These are phyloP conservation scores for Podospora didyma DNA, from an alignment of 495 filamentous ascomycete species.

Conservation along the genomic window DNA sequence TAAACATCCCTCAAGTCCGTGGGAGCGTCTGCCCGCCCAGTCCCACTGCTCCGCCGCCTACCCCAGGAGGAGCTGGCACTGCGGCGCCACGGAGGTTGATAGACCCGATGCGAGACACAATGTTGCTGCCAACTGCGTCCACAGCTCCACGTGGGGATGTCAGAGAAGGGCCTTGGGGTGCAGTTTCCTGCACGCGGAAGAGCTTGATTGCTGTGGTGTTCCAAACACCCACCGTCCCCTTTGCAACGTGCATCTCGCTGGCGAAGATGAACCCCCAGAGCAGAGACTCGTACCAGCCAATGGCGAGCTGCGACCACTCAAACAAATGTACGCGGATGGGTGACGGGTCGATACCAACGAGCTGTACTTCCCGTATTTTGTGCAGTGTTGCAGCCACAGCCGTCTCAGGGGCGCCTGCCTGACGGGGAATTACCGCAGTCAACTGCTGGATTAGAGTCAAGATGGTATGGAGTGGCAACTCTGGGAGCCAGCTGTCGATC, in stretches of 20 bases:
- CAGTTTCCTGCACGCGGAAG: conserved; percentile 85
- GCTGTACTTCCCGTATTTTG: conserved; percentile 37
- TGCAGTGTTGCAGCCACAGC: conserved; percentile 32
- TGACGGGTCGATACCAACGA: conserved; percentile 67
- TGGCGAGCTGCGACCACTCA: conserved; percentile 86
- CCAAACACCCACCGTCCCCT: conserved; percentile 92
- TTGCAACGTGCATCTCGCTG: conserved; percentile 80
- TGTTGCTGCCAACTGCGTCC: conserved; percentile 88
- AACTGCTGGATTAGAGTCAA: conserved; percentile 72
- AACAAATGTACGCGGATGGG: conserved; percentile 81
- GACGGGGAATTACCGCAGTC: conserved; percentile 42
- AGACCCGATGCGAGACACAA: conserved; percentile 82
- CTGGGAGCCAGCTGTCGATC: conserved; percentile 93
- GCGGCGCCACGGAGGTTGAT: conserved; percentile 53
- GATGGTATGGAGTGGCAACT: conserved; percentile 86
- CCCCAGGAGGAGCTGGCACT: background rate
- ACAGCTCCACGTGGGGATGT: conserved; percentile 86
- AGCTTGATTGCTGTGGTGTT: conserved; percentile 84
- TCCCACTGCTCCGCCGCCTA: background rate
- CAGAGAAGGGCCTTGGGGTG: conserved; percentile 72
- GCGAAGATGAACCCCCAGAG: conserved; percentile 96
- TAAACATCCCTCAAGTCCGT: background rate
- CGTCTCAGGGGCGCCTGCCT: conserved; percentile 32
- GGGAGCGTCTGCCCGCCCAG: background rate
- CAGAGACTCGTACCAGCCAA: conserved; percentile 95